These are phyloP conservation scores for Nannizziopsis barbatae DNA, from an alignment of 2,329 filamentous ascomycete genomes.

Conservation along the genomic window DNA sequence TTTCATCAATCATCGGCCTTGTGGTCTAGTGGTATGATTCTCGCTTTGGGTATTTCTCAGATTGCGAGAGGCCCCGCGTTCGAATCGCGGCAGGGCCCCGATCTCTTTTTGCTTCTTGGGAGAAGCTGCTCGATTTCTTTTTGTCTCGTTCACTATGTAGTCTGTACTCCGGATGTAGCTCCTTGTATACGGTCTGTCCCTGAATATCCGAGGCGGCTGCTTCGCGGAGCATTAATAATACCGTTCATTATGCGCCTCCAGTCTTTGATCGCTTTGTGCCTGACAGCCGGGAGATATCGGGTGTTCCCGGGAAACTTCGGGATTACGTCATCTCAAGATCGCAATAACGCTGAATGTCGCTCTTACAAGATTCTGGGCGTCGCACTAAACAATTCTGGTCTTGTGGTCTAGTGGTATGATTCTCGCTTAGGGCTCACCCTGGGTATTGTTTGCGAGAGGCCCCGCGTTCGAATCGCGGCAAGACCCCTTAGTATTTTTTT, in stretches of 20 bases:
- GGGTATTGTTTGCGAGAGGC: conserved; percentile 12
- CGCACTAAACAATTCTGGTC: neutral
- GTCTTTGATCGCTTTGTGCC: no score
- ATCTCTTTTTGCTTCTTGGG: conserved; percentile 2
- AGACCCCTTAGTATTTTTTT: conserved; percentile 11
- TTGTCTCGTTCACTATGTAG: neutral
- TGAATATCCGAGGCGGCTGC: no score
- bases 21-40: conserved; percentile 36
- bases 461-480: conserved; percentile 17
- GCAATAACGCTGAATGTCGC: no score
- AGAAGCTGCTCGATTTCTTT: neutral
- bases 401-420: conserved; percentile 35
- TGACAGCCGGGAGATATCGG: no score
- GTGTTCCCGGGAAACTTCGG: no score
- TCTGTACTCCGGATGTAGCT: neutral
- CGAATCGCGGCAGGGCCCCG: conserved; percentile 16
- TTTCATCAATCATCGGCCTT: conserved; percentile 9
- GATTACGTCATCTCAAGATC: no score
- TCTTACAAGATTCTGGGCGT: no score
- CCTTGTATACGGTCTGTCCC: neutral
- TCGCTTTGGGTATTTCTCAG: conserved; percentile 27
- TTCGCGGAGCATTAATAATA: no score
- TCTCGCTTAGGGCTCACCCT: conserved; percentile 29
- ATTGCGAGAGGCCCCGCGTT: conserved; percentile 14
- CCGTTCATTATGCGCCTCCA: no score